These are phyloP conservation scores for Metarhizium anisopliae DNA, from an alignment of 2,329 filamentous ascomycete genomes.

Conservation along the genomic window DNA sequence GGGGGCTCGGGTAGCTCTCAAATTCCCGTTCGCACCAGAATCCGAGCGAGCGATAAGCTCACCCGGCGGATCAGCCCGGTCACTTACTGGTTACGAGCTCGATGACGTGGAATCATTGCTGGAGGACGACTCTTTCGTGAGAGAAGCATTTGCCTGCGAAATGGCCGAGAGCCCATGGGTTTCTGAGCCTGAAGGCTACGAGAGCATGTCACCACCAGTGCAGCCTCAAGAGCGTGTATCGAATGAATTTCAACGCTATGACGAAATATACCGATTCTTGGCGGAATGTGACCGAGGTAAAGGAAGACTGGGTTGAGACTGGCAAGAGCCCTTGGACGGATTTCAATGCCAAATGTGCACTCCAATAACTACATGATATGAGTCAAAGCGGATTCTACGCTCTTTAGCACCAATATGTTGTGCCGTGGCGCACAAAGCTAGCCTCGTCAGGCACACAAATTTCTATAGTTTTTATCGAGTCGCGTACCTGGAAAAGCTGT, in stretches of 20 bases:
- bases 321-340: neutral
- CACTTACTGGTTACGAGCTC: constrained; percentile 31
- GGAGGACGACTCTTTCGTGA: constrained; percentile 25
- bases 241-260: constrained; percentile 44
- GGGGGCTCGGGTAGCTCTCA: constrained; percentile 65
- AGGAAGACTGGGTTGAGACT: constrained; percentile 21
- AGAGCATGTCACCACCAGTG: constrained; percentile 38
- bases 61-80: constrained; percentile 39
- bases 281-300: constrained; percentile 45
- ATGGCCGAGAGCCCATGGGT: constrained; percentile 39
- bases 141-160: constrained; percentile 33
- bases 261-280: constrained; percentile 49
- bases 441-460: neutral
- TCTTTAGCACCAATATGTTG: constrained; percentile 12
- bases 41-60: constrained; percentile 30
- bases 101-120: constrained; percentile 26
- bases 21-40: constrained; percentile 76
- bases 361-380: neutral
- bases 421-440: neutral
- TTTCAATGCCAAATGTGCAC: neutral
- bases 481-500: neutral
- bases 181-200: constrained; percentile 38
- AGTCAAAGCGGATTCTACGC: constrained; percentile 9
- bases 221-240: constrained; percentile 36
- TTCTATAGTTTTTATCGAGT: neutral